phyloP scores from a whole-genome alignment of 495 filamentous ascomycete species.

The Penicillium mononematosum region DNA sequence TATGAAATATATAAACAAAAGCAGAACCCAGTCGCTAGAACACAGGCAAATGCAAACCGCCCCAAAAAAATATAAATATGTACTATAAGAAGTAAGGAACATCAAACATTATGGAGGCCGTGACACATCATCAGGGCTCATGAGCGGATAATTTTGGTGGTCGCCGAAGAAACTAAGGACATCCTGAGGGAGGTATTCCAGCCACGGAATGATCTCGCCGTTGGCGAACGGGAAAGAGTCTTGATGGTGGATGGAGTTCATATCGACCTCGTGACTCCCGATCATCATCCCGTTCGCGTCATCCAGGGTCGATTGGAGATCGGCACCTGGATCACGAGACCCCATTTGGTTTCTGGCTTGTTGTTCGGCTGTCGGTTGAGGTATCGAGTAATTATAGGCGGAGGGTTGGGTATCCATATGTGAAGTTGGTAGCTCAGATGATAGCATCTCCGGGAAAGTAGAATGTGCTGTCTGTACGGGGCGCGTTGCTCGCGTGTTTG shows the following conservation, averaged over 20 bases:
- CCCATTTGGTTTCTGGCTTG: constrained; percentile 41
- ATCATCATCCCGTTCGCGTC: constrained; percentile 58
- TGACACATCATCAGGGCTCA: constrained; percentile 35
- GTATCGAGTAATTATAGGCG: constrained; percentile 29
- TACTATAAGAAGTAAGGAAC: constrained; percentile 16
- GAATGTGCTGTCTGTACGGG: constrained; percentile 46
- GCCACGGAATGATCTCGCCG: constrained; percentile 63
- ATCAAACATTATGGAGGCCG: constrained; percentile 24
- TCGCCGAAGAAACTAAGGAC: constrained; percentile 57
- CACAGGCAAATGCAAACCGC: constrained; percentile 15
- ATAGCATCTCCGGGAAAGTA: constrained; percentile 39
- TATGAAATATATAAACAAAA: neutral
- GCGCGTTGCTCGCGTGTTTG: constrained; percentile 29
- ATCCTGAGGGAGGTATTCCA: constrained; percentile 66
- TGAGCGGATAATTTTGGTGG: constrained; percentile 36
- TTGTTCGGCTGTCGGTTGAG: constrained; percentile 34
- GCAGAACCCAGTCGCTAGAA: constrained; percentile 15
- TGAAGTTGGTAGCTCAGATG: constrained; percentile 36
- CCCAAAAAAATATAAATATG: constrained; percentile 20
- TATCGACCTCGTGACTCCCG: constrained; percentile 69
- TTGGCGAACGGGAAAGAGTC: constrained; percentile 47
- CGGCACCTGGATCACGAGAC: constrained; percentile 26
- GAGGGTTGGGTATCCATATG: constrained; percentile 23
- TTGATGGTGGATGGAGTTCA: constrained; percentile 48
- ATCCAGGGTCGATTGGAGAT: constrained; percentile 39